A percentile compares a stretch with the other conserved stretches of the same genome.
Conservation (phyloP, 345 rosid genomes). For the Syzygium aqueum region DNA sequence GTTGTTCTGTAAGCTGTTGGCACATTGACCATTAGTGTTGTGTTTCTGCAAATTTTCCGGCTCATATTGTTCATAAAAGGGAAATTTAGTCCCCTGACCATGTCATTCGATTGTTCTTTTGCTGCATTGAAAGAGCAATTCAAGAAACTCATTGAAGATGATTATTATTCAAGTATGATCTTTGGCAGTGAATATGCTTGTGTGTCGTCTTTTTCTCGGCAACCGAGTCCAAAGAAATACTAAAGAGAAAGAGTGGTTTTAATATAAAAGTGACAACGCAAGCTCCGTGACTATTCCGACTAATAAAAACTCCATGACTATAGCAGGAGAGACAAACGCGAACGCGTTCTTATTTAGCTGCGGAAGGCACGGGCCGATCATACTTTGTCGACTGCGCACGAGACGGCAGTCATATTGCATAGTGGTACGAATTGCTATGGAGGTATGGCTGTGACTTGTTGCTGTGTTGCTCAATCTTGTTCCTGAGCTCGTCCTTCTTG, state of each 20-base stretch:
- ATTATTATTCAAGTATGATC: background rate
- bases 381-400: background rate
- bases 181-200: background rate
- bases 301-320: background rate
- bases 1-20: background rate
- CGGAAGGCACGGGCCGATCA: background rate
- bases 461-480: slow-evolving; percentile 42
- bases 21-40: background rate
- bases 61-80: background rate
- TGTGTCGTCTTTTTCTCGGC: background rate
- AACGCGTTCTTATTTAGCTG: background rate
- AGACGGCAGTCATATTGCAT: background rate
- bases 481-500: slow-evolving; percentile 41
- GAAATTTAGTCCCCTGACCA: background rate
- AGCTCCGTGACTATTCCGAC: background rate
- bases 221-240: background rate
- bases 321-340: background rate
- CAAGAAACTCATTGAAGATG: background rate
- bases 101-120: background rate
- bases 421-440: background rate
- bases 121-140: background rate
- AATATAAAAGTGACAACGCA: background rate
- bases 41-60: background rate
- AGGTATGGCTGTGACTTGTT: background rate
- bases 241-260: background rate